Percentiles rank a stretch among this genome's conserved stretches.
These are phyloP conservation scores for Pythium biforme DNA, from an alignment of 352 stramenopile genomes.

Conservation along the genomic window DNA sequence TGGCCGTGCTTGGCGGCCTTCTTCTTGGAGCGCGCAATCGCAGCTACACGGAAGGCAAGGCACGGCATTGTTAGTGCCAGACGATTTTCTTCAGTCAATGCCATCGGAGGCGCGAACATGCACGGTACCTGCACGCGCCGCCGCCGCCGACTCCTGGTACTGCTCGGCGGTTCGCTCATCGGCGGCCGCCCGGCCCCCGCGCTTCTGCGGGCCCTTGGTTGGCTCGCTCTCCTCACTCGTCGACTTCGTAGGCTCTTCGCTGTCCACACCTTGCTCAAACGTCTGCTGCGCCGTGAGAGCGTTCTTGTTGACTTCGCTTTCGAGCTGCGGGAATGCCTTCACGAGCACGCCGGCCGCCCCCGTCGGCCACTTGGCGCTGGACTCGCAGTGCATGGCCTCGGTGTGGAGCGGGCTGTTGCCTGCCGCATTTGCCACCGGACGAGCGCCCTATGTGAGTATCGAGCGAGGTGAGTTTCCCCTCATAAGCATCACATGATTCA, in stretches of 20 bases:
- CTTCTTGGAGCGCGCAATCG: slow-evolving; percentile 72
- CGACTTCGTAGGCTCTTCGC: slow-evolving; percentile 39
- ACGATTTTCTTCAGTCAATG: neutral
- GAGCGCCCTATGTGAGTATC: slow-evolving; percentile 42
- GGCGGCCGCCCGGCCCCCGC: neutral
- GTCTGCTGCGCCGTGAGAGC: slow-evolving; percentile 59
- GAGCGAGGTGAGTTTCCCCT: neutral
- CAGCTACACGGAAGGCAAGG: slow-evolving; percentile 37
- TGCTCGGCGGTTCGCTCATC: slow-evolving; percentile 28
- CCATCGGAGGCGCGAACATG: neutral
- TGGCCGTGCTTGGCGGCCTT: slow-evolving; percentile 43
- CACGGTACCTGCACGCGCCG: slow-evolving; percentile 49
- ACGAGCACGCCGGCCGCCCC: slow-evolving; percentile 40
- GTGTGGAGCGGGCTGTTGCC: slow-evolving; percentile 70
- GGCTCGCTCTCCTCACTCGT: slow-evolving; percentile 6
- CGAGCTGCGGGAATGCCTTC: slow-evolving; percentile 56
- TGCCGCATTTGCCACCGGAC: slow-evolving; percentile 50
- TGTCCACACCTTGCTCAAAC: slow-evolving; percentile 64
- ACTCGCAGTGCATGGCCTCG: slow-evolving; percentile 75
- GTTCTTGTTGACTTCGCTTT: slow-evolving; percentile 50
- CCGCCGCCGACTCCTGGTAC: slow-evolving; percentile 45
- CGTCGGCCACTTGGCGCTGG: slow-evolving; percentile 52
- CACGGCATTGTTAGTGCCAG: neutral
- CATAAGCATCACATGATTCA: no score
- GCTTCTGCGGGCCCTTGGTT: slow-evolving; percentile 23